Percentiles rank a stretch among this genome's conserved stretches.
Evolutionary conservation across 2,329 filamentous ascomycete genomes (phyloP).

Genomic region (Cucurbitaria berberidis): DNA sequence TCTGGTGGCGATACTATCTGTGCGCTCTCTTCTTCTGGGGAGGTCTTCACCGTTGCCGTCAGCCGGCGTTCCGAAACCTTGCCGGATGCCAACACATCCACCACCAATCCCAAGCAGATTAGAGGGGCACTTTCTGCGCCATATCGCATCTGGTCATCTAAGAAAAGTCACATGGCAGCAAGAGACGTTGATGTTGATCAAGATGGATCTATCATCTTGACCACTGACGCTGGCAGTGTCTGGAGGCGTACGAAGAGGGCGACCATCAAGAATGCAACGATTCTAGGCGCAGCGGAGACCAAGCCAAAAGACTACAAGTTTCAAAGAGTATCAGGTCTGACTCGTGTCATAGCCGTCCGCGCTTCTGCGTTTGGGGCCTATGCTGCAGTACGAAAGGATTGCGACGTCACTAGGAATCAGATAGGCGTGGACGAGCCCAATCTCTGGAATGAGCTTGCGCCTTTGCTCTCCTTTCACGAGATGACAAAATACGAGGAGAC

Average conservation of each 20-base stretch:
- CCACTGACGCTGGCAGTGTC: conserved; percentile 88
- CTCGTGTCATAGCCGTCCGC: conserved; percentile 80
- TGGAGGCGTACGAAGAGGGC: conserved; percentile 86
- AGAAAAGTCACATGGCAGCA: conserved; percentile 82
- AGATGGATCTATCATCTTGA: conserved; percentile 92
- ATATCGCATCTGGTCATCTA: conserved; percentile 85
- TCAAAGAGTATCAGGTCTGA: conserved; percentile 85
- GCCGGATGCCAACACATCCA: conserved; percentile 68
- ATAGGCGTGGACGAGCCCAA: conserved; percentile 70
- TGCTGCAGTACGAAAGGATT: conserved; percentile 84
- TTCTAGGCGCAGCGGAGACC: conserved; percentile 58
- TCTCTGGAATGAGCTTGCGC: conserved; percentile 75
- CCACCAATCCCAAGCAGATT: conserved; percentile 91
- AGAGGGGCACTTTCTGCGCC: conserved; percentile 79
- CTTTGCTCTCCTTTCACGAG: conserved; percentile 70
- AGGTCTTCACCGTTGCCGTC: conserved; percentile 84
- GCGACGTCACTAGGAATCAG: conserved; percentile 76
- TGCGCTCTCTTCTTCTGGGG: conserved; percentile 81
- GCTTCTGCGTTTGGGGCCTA: conserved; percentile 91
- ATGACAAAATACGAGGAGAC: conserved; percentile 56
- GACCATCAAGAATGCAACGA: conserved; percentile 74
- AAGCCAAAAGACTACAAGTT: conserved; percentile 94
- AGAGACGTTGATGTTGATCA: conserved; percentile 87
- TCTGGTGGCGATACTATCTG: conserved; percentile 92
- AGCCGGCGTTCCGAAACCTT: conserved; percentile 70